Percentiles rank a stretch among this genome's conserved stretches.
Evolutionary conservation across 257 asterid species (phyloP).

Genomic region (Solanum virginianum): DNA sequence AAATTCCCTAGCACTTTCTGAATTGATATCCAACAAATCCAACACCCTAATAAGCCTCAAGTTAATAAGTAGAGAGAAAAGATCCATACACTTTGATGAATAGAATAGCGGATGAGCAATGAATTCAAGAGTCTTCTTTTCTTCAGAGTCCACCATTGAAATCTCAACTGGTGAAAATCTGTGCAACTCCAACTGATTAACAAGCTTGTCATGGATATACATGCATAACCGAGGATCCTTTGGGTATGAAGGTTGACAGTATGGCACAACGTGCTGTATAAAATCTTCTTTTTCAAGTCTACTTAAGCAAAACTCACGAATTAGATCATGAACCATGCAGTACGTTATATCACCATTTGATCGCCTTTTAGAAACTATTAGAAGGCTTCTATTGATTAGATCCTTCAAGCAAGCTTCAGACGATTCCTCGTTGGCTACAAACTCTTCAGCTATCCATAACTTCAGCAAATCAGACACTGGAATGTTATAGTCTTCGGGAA

Average conservation of each 20-base stretch:
- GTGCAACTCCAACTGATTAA: not conserved
- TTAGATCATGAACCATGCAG: not conserved
- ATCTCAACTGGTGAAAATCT: not conserved
- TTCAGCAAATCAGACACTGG: not conserved
- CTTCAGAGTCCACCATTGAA: not conserved
- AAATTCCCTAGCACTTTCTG: not conserved
- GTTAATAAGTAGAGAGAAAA: not conserved
- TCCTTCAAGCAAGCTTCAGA: constrained; percentile 3
- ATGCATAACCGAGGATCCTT: not conserved
- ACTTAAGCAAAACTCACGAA: not conserved
- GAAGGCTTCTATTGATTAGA: constrained; percentile 1
- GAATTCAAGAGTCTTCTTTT: not conserved
- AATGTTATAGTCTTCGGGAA: not conserved
- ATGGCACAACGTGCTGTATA: not conserved
- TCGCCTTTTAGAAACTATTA: not conserved
- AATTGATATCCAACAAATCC: not conserved
- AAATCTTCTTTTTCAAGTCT: not conserved
- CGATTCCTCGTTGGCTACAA: not conserved
- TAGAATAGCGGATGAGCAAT: not conserved
- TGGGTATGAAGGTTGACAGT: not conserved
- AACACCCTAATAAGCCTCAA: not conserved
- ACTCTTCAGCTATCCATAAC: constrained; percentile 4
- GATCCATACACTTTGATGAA: not conserved
- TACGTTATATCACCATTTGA: not conserved
- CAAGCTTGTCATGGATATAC: not conserved